phyloP scores from a whole-genome alignment of 805 yeast species.

The Saccharomycopsis vini region DNA sequence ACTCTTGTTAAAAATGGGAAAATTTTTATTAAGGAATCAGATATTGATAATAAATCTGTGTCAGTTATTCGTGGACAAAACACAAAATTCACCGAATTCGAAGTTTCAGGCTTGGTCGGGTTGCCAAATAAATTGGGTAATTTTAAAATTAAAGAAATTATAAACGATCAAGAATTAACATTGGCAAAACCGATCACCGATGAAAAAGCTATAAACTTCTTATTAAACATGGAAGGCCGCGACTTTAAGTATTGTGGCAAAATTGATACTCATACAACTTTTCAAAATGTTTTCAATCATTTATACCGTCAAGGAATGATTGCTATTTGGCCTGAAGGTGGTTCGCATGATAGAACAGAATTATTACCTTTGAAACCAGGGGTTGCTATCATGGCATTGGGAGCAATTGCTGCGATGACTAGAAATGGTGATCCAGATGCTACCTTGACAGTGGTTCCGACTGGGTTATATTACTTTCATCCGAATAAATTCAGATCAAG shows the following conservation, averaged over 20 bases:
- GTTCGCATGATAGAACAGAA: constrained; percentile 92
- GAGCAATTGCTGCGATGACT: constrained; percentile 60
- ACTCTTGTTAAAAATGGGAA: constrained; percentile 53
- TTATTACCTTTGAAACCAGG: constrained; percentile 92
- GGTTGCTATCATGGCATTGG: constrained; percentile 95
- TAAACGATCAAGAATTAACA: constrained; percentile 61
- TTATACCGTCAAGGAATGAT: constrained; percentile 71
- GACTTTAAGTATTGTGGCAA: constrained; percentile 66
- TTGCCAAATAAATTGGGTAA: constrained; percentile 74
- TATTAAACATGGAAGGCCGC: constrained; percentile 45
- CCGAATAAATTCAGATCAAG: constrained; percentile 93
- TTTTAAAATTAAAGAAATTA: constrained; percentile 56
- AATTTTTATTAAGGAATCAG: constrained; percentile 44
- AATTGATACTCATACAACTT: constrained; percentile 80
- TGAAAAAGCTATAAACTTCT: constrained; percentile 28
- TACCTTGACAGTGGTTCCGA: constrained; percentile 83
- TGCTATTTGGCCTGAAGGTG: constrained; percentile 97
- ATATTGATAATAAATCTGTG: constrained; percentile 24
- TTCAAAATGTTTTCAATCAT: constrained; percentile 76
- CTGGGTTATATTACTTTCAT: constrained; percentile 96
- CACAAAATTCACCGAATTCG: constrained; percentile 41
- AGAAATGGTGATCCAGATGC: constrained; percentile 46
- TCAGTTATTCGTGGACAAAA: constrained; percentile 46
- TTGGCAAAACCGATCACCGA: constrained; percentile 58
- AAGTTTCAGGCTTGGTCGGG: constrained; percentile 58